phyloP scores from a whole-genome alignment of 169 alveolate genomes.

The Plasmodium cynomolgi region DNA sequence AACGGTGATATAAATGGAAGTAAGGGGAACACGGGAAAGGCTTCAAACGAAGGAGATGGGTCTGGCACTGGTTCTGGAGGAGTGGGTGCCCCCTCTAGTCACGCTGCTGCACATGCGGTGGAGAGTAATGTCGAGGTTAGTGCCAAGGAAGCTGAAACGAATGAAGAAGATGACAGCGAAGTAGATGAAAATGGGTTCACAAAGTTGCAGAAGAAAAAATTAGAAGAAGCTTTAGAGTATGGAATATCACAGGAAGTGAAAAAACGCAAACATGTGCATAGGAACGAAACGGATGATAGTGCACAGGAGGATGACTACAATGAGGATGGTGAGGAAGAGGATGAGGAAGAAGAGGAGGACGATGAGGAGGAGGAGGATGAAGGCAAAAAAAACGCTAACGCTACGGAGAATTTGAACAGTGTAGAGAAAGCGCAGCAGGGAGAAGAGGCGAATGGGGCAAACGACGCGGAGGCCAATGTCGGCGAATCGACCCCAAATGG shows the following conservation, averaged over 20 bases:
- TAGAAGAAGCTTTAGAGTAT: conserved; percentile 60
- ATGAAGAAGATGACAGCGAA: conserved; percentile 16
- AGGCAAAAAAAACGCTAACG: background rate
- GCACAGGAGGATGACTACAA: conserved; percentile 30
- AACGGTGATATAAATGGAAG: background rate
- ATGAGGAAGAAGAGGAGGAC: conserved; percentile 2
- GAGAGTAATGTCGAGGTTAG: background rate
- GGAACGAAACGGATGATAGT: background rate
- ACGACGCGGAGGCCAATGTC: background rate
- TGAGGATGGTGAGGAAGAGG: conserved; percentile 25
- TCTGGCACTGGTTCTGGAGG: too few species aligned
- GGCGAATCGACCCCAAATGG: background rate
- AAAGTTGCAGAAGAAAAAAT: conserved; percentile 11
- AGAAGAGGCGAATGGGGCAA: background rate
- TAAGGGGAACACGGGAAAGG: background rate
- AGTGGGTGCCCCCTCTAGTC: background rate
- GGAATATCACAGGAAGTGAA: conserved; percentile 30
- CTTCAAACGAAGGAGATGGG: background rate
- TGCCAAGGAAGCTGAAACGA: background rate
- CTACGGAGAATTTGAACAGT: background rate
- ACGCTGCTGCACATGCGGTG: background rate
- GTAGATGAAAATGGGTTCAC: conserved; percentile 14
- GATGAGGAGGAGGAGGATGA: conserved; percentile 6
- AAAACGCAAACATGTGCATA: background rate
- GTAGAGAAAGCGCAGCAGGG: conserved; percentile 1